These are phyloP conservation scores for Exophiala sp. DNA, from an alignment of 2,329 filamentous ascomycete species.

Conservation along the genomic window DNA sequence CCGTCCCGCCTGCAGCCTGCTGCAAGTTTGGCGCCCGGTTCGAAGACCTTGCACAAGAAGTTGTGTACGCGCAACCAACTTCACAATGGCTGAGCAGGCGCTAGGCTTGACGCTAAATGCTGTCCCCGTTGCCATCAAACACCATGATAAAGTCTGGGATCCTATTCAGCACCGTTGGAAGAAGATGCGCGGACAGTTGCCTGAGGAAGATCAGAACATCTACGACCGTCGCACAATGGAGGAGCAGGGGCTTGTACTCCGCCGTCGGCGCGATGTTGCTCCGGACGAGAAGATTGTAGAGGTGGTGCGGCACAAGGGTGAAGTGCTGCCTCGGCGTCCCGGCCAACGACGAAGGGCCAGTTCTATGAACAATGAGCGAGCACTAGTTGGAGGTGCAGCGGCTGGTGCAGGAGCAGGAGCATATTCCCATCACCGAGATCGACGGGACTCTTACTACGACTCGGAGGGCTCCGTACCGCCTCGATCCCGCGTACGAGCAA, in stretches of 20 bases:
- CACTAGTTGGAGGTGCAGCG: constrained; percentile 12
- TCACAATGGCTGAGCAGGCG: constrained; percentile 23
- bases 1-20: neutral
- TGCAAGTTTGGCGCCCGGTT: neutral
- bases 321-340: constrained; percentile 24
- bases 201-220: constrained; percentile 20
- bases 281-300: constrained; percentile 30
- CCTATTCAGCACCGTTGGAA: constrained; percentile 23
- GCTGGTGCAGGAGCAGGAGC: constrained; percentile 25
- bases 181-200: constrained; percentile 20
- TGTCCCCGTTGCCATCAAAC: constrained; percentile 21
- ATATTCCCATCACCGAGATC: constrained; percentile 13
- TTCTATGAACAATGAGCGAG: constrained; percentile 20
- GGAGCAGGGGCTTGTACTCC: constrained; percentile 28
- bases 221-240: constrained; percentile 23
- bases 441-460: constrained; percentile 23
- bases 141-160: constrained; percentile 26
- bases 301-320: constrained; percentile 25
- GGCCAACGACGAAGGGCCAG: constrained; percentile 24
- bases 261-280: constrained; percentile 25
- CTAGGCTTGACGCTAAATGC: constrained; percentile 23
- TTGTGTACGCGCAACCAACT: constrained; percentile 3
- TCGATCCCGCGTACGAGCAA: constrained; percentile 24
- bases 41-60: neutral
- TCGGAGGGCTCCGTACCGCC: constrained; percentile 28